Evolutionary conservation across 2,329 filamentous ascomycete genomes (phyloP), one percentile per base, ranked within the genome.

Genomic region (Orbilia oligospora): DNA sequence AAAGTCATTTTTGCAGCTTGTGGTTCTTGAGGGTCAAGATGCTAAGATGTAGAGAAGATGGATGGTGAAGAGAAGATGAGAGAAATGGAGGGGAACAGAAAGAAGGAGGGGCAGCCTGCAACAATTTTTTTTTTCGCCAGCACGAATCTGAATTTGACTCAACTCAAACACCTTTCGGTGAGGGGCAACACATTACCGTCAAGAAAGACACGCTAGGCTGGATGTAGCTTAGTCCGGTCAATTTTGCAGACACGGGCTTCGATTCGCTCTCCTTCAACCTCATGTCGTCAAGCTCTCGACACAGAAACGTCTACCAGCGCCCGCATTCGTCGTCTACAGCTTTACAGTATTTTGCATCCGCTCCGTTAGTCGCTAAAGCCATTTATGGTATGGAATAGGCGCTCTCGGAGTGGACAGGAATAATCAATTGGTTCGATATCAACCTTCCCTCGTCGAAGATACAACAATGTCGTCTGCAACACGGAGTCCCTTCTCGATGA

Each of bases 1-100:
- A 99, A 98, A 85, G 93, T 89, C 92, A 97, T 97, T 86, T 89
- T 93, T 88, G 85, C 84, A 84, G 83, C 18, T 49, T 36, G 27
- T 44, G 27, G 18, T 82, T 24, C 81, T 81, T 36, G 24, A 27
- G n/a, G 22, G 66, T 46, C 36, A 48, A 56, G 22, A 49, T 51
- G 75, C 41, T 68, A 66, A 71, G 80, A 44, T 77, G 71, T 18
- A 65, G 44, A 46, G 44, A 46, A 20, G 58, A 69, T 64, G 58
- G 44, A 68, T 51, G 63, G 67, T 30, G 71, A 48, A 44, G 67
- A 69, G 24, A 41, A 46, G 44, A 66, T 41, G 56, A 68, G 75
- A 71, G 48, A 56, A 44, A 68, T 63, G 69, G 77, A 67, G 58
- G 70, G 53, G 71, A 33, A 67, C 56, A 51, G 9, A 51, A 51